phyloP scores from a whole-genome alignment of 257 asterid genomes.

The Nicotiana obtusifolia region DNA sequence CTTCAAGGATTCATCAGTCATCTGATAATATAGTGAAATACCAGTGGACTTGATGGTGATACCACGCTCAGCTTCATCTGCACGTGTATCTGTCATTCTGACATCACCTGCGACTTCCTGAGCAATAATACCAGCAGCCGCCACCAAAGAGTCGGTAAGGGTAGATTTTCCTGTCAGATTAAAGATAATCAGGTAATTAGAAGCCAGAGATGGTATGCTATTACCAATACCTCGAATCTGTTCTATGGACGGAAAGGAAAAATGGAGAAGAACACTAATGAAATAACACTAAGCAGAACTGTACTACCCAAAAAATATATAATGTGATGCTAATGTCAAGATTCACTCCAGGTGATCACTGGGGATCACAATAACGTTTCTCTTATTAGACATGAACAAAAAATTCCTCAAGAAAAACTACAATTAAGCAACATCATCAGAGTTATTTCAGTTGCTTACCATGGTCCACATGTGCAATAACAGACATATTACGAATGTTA shows the following conservation, averaged over 20 bases:
- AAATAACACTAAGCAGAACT: background rate
- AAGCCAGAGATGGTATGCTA: background rate
- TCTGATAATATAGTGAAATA: conserved; percentile 37
- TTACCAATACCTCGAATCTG: background rate
- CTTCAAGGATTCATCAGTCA: conserved; percentile 28
- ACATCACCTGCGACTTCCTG: conserved; percentile 48
- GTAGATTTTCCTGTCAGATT: conserved; percentile 34
- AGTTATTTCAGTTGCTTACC: conserved; percentile 13
- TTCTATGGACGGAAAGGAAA: background rate
- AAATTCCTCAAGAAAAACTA: background rate
- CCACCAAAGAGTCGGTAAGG: conserved; percentile 40
- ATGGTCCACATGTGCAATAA: conserved; percentile 45
- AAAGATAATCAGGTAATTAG: background rate
- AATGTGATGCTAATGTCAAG: background rate
- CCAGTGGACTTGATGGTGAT: conserved; percentile 46
- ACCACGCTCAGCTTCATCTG: conserved; percentile 48
- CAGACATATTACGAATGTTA: conserved; percentile 43
- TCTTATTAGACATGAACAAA: background rate
- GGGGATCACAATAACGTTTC: background rate
- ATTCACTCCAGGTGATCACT: background rate
- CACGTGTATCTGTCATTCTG: conserved; percentile 44
- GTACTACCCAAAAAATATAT: background rate
- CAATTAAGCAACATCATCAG: no score
- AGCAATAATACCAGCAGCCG: conserved; percentile 46
- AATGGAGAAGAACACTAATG: background rate